phyloP scores from a whole-genome alignment of 2,329 filamentous ascomycete genomes.

The Colletotrichum tamarilloi region DNA sequence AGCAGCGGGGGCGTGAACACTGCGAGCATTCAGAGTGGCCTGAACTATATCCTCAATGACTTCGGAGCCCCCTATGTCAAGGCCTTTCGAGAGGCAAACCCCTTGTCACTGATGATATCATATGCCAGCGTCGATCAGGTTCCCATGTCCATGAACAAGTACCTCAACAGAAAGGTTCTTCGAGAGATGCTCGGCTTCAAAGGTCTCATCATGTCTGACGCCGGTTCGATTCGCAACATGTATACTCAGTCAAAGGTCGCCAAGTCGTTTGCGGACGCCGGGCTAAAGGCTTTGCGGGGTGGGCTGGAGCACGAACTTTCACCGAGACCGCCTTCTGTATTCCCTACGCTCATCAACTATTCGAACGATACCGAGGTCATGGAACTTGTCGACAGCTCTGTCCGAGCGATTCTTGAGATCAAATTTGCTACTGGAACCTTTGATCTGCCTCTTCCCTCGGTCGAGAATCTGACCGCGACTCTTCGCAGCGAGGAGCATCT shows the following conservation, averaged over 20 bases:
- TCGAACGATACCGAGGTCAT: conserved; percentile 39
- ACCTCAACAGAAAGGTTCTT: conserved; percentile 43
- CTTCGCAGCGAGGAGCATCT: conserved; percentile 35
- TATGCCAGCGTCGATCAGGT: conserved; percentile 46
- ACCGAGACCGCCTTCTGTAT: conserved; percentile 39
- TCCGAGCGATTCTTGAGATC: conserved; percentile 41
- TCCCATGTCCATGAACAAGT: conserved; percentile 46
- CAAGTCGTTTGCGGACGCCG: conserved; percentile 42
- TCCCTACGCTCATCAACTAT: conserved; percentile 39
- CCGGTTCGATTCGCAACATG: conserved; percentile 42
- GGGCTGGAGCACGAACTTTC: conserved; percentile 44
- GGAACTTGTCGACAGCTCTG: conserved; percentile 41
- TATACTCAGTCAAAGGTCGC: conserved; percentile 43
- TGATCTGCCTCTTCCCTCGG: conserved; percentile 40
- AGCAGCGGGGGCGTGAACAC: conserved; percentile 46
- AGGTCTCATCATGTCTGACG: conserved; percentile 48
- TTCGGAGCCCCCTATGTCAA: conserved; percentile 44
- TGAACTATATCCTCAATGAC: conserved; percentile 49
- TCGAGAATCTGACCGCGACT: conserved; percentile 32
- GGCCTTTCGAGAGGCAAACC: conserved; percentile 41
- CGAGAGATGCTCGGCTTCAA: conserved; percentile 44
- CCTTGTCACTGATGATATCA: conserved; percentile 45
- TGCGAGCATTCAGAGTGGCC: conserved; percentile 45
- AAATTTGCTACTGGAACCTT: conserved; percentile 44
- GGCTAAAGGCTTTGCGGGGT: conserved; percentile 40